phyloP scores from a whole-genome alignment of 2,329 filamentous ascomycete genomes.

The Cercospora citrullina region DNA sequence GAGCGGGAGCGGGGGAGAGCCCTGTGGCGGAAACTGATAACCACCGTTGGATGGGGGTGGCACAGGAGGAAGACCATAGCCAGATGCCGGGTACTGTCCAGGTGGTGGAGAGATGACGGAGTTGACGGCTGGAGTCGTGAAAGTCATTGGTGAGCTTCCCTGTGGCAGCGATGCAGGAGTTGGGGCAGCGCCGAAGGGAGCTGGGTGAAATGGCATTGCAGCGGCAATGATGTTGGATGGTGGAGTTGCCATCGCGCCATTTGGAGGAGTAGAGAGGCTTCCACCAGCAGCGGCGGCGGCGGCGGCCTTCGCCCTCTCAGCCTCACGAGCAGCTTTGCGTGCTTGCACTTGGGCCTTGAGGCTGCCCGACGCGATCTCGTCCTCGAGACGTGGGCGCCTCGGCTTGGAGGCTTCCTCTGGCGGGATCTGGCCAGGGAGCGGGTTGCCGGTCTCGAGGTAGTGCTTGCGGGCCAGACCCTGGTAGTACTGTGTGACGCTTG shows the following conservation, averaged over 20 bases:
- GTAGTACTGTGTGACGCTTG: slow-evolving; percentile 80
- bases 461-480: slow-evolving; percentile 83
- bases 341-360: background rate
- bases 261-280: background rate
- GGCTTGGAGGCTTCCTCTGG: background rate
- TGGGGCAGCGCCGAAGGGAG: background rate
- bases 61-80: background rate
- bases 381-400: slow-evolving; percentile 3
- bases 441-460: slow-evolving; percentile 79
- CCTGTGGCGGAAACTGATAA: background rate
- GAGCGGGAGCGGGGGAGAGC: background rate
- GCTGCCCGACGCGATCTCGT: background rate
- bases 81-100: background rate
- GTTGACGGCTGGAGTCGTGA: background rate
- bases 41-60: background rate
- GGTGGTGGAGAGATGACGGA: background rate
- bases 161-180: background rate
- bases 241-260: background rate
- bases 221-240: background rate
- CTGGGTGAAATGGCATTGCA: background rate
- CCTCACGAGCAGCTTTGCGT: slow-evolving; percentile 1
- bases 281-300: slow-evolving; percentile 4
- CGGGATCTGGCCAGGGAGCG: slow-evolving; percentile 54
- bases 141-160: background rate
- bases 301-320: slow-evolving; percentile 10